Evolutionary conservation across 257 asterid species (phyloP), one percentile per base, ranked within the genome.

Genomic region (Capsicum rhomboideum): DNA sequence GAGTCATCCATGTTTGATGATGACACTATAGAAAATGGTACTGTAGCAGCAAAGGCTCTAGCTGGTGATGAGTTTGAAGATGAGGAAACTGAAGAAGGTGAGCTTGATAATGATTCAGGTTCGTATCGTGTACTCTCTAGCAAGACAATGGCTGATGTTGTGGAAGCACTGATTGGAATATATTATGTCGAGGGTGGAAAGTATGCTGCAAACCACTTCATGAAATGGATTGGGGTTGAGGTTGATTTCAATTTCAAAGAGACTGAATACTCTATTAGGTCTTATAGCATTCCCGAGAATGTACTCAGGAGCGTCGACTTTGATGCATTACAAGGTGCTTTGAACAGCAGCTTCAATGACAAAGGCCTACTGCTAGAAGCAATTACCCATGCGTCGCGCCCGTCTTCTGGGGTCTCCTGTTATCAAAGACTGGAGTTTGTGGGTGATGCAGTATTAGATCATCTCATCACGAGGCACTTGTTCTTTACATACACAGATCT

Each of bases 331-430:
- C 97, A 95, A 88, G 88, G 92, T 81, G 84, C 92, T 88, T 91
- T 97, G 91, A 89, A 90, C 82, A 66, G 86, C 87, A 89, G 90
- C 81, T 97, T 97, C 90, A 86, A 64, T 71, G 97, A 92, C 42
- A 91, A 82, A 86, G 95, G 96, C 79, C 86, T 94, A 80, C 86
- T 95, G 89, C 91, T 95, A n/a, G 99, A 97, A 90, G 98, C 99
- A 85, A 95, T 97, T 87, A 97, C 98, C 86, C 99, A 97, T 87
- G 99, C 99, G 34, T 97, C 99, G 53, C 98, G 98, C 10, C 99
- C 99, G 21, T 97, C 98, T 81, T 91, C 98, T 13, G 99, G 99
- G 82, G 98, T 97, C 61, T 92, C 99, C 50, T 97, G 99, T 87
- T 97, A 97, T 87, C 99, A 97, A 79, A 93, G 99, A 40, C 87